Conservation (phyloP, 140 eudicot genomes). For the Anethum foeniculum region DNA sequence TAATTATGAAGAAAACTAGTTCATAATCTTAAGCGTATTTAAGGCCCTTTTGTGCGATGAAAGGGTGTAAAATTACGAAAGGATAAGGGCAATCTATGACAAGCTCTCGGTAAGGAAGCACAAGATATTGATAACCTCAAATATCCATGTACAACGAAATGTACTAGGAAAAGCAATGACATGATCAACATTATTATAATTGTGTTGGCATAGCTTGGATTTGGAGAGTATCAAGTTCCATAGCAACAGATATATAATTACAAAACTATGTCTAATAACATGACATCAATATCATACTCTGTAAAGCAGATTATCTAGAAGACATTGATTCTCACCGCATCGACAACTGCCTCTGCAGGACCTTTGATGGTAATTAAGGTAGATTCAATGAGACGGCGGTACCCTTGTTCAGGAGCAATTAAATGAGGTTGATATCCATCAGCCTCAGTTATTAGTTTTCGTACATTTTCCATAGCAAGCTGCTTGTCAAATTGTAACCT, state of each 20-base stretch:
- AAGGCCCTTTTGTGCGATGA: not conserved
- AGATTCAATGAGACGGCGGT: conserved; percentile 91
- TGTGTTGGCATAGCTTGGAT: not conserved
- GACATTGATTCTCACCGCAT: conserved; percentile 44
- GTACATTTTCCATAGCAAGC: conserved; percentile 85
- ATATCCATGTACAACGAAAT: not conserved
- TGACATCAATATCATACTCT: not conserved
- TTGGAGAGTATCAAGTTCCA: not conserved
- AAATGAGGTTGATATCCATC: conserved; percentile 97
- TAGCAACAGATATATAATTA: not conserved
- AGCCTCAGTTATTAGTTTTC: conserved; percentile 88
- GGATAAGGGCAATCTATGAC: not conserved
- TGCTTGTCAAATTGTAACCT: conserved; percentile 96
- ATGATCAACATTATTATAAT: not conserved
- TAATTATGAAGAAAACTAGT: not conserved
- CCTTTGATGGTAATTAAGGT: conserved; percentile 77
- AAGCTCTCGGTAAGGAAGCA: not conserved
- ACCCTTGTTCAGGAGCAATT: conserved; percentile 97
- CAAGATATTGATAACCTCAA: not conserved
- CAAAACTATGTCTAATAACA: not conserved
- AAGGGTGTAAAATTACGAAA: not conserved
- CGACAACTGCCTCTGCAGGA: conserved; percentile 96
- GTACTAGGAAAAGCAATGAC: not conserved
- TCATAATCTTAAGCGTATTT: not conserved
- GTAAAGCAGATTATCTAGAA: not conserved